Conservation (phyloP, 176 grass and related monocot species). For the Triticum dicoccoides region DNA sequence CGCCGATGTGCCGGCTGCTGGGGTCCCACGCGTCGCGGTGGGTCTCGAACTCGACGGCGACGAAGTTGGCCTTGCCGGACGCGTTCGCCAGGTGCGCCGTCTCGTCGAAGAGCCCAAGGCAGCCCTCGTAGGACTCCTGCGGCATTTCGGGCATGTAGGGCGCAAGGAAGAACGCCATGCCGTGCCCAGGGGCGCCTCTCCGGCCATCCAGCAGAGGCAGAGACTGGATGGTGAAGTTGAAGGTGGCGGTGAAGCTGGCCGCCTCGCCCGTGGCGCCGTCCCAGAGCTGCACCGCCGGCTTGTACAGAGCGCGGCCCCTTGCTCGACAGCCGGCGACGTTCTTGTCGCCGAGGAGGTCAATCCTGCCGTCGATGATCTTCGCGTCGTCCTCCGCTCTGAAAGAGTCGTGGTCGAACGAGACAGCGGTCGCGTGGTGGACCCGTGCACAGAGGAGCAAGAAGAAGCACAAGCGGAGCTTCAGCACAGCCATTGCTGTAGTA, state of each 20-base stretch:
- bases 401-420: no score
- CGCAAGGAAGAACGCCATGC: constrained; percentile 58
- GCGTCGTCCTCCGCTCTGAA: no score
- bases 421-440: no score
- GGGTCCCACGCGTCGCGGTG: constrained; percentile 30
- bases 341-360: no score
- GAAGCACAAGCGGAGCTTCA: not conserved
- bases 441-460: no score
- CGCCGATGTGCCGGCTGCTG: constrained; percentile 36
- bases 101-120: constrained; percentile 38
- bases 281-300: not conserved
- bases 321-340: not conserved
- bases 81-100: not conserved
- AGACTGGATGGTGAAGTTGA: no score
- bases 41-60: constrained; percentile 63
- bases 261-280: not conserved
- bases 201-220: no score
- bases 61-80: constrained; percentile 3
- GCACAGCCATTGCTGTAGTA: not conserved
- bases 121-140: constrained; percentile 32
- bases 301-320: not conserved
- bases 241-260: not conserved
- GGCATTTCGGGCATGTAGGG: constrained; percentile 25
- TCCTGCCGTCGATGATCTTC: no score
- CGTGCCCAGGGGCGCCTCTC: not conserved